phyloP scores from a whole-genome alignment of 352 stramenopile species.

The Thalassiosira mediterranea region DNA sequence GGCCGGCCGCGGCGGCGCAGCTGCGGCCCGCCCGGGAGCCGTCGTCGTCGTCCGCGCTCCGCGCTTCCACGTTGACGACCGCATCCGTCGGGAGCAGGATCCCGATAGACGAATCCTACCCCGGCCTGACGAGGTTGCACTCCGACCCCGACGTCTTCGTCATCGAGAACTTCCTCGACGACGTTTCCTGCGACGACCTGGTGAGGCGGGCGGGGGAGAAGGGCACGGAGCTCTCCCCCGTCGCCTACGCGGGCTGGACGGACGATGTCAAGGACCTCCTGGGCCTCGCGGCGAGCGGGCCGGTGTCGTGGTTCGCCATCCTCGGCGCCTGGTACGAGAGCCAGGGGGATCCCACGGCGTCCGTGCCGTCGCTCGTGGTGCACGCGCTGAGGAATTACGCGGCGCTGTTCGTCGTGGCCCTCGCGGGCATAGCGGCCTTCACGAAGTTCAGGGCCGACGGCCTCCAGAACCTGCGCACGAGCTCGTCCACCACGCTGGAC shows the following conservation, averaged over 20 bases:
- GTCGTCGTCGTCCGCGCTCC: neutral
- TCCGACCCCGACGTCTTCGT: slow-evolving; percentile 75
- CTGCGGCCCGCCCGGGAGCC: no score
- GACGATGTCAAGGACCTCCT: slow-evolving; percentile 77
- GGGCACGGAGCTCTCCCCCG: slow-evolving; percentile 63
- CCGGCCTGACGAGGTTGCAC: slow-evolving; percentile 61
- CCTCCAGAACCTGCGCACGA: slow-evolving; percentile 71
- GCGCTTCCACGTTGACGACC: neutral
- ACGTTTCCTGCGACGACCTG: slow-evolving; percentile 58
- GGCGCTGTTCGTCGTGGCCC: slow-evolving; percentile 54
- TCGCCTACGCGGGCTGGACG: slow-evolving; percentile 83
- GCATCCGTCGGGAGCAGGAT: slow-evolving; percentile 50
- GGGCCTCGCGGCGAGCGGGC: slow-evolving; percentile 70
- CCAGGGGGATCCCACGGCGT: slow-evolving; percentile 43
- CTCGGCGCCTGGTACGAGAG: slow-evolving; percentile 63
- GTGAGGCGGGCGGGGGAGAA: slow-evolving; percentile 58
- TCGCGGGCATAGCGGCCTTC: slow-evolving; percentile 54
- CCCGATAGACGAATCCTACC: slow-evolving; percentile 62
- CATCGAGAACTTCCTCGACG: slow-evolving; percentile 66
- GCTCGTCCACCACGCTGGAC: slow-evolving; percentile 77
- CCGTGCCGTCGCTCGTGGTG: slow-evolving; percentile 50
- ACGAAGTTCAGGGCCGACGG: slow-evolving; percentile 61
- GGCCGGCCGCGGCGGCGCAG: no score
- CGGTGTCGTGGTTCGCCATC: slow-evolving; percentile 76
- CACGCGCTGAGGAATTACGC: slow-evolving; percentile 76